Conservation (phyloP, 345 rosid genomes). For the Lagerstroemia speciosa region DNA sequence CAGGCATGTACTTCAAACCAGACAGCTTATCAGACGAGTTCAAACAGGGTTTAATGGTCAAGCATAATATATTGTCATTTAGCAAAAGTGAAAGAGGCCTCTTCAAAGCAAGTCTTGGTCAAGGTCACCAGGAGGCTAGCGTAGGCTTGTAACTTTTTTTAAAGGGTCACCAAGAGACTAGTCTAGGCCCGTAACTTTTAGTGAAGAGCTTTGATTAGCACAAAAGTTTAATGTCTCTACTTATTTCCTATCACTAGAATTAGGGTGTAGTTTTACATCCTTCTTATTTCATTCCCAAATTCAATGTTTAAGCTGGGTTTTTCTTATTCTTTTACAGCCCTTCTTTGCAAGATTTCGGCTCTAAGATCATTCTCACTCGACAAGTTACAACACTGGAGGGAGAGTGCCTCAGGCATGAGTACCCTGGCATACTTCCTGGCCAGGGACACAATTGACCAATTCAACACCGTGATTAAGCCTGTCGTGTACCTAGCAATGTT, state of each 20-base stretch:
- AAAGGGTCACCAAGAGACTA: too few species aligned
- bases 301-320: neutral
- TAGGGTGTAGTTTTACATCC: neutral
- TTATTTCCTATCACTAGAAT: neutral
- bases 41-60: neutral
- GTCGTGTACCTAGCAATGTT: constrained; percentile 86
- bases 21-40: neutral
- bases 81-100: too few species aligned
- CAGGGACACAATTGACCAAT: constrained; percentile 80
- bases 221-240: too few species aligned
- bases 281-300: neutral
- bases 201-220: too few species aligned
- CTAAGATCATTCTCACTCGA: constrained; percentile 84
- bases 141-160: too few species aligned
- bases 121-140: too few species aligned
- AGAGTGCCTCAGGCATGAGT: constrained; percentile 89
- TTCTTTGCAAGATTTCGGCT: constrained; percentile 83
- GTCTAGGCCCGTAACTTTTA: too few species aligned
- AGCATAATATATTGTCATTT: too few species aligned
- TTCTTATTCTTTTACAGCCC: constrained; percentile 44
- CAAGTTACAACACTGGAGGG: constrained; percentile 92
- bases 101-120: too few species aligned
- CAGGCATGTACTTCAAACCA: neutral
- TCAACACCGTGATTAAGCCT: constrained; percentile 73
- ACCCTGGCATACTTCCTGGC: constrained; percentile 88